These are phyloP conservation scores for Lanmaoa pseudosensibilis DNA, from an alignment of 768 basidiomycete species.

Conservation along the genomic window DNA sequence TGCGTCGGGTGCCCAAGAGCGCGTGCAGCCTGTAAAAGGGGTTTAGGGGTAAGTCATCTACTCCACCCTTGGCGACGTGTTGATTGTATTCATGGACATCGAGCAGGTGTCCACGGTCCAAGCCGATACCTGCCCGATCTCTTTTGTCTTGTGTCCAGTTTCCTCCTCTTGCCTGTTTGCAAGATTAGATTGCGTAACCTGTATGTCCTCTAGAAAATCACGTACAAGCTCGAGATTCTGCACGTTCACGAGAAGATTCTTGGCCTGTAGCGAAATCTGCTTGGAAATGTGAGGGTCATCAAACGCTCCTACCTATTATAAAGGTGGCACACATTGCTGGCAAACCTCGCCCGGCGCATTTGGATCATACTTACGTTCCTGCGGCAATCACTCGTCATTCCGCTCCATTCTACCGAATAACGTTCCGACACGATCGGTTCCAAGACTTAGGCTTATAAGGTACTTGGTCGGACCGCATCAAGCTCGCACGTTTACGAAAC, in stretches of 20 bases:
- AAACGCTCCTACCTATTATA: neutral
- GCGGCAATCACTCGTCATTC: neutral
- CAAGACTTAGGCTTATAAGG: neutral
- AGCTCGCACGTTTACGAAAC: neutral
- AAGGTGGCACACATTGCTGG: conserved; percentile 1
- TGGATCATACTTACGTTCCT: neutral
- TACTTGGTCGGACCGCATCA: neutral
- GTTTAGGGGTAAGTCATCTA: neutral
- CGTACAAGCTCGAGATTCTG: neutral
- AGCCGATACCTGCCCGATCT: neutral
- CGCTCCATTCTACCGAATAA: neutral
- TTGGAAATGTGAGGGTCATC: neutral
- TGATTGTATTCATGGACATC: neutral
- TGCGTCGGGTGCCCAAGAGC: conserved; percentile 14
- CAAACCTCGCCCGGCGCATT: neutral
- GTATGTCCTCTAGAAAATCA: neutral
- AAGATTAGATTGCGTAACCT: neutral
- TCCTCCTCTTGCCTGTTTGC: neutral
- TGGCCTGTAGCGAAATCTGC: neutral
- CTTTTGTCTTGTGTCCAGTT: neutral
- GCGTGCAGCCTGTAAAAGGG: conserved; percentile 14
- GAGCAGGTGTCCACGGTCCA: neutral
- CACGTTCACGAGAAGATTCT: neutral
- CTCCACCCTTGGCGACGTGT: neutral
- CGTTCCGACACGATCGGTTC: neutral